Percentiles rank a stretch among this genome's conserved stretches.
These are phyloP conservation scores for Hortaea sp. DNA, from an alignment of 2,329 filamentous ascomycete genomes.

Conservation along the genomic window DNA sequence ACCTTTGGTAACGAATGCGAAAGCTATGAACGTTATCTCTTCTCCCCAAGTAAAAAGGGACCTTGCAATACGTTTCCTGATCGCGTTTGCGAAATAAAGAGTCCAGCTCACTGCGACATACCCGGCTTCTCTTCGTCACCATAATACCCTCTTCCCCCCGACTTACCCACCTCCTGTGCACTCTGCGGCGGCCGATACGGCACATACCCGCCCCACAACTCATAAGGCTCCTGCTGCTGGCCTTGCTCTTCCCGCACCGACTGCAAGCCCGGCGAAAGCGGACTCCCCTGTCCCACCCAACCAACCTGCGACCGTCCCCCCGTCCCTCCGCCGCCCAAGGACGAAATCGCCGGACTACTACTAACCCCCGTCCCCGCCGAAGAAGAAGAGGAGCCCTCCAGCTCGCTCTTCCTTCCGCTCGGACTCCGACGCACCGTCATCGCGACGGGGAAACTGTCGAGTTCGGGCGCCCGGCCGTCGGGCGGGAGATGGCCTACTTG, in stretches of 20 bases:
- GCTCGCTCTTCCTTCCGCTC: conserved; percentile 6
- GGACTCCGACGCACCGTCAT: neutral
- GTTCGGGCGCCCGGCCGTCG: conserved; percentile 8
- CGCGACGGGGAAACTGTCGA: conserved; percentile 10
- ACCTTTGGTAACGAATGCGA: too few species aligned
- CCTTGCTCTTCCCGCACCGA: conserved; percentile 4
- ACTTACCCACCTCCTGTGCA: neutral
- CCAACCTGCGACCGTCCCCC: neutral
- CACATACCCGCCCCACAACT: conserved; percentile 11
- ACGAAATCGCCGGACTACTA: too few species aligned
- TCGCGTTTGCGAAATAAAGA: too few species aligned
- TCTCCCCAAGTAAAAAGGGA: too few species aligned
- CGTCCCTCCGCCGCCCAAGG: neutral
- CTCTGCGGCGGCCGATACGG: conserved; percentile 7
- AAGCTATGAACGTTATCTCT: too few species aligned
- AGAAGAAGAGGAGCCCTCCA: conserved; percentile 5
- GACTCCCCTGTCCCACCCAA: too few species aligned
- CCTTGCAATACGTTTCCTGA: too few species aligned
- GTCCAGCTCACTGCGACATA: too few species aligned
- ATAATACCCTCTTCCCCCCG: too few species aligned
- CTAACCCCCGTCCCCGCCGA: neutral
- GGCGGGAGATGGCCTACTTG: conserved; percentile 8
- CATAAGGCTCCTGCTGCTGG: conserved; percentile 5
- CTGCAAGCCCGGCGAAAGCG: neutral
- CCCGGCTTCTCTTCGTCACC: too few species aligned